phyloP scores from a whole-genome alignment of 2,329 filamentous ascomycete species.

The Pseudogymnoascus sp. region DNA sequence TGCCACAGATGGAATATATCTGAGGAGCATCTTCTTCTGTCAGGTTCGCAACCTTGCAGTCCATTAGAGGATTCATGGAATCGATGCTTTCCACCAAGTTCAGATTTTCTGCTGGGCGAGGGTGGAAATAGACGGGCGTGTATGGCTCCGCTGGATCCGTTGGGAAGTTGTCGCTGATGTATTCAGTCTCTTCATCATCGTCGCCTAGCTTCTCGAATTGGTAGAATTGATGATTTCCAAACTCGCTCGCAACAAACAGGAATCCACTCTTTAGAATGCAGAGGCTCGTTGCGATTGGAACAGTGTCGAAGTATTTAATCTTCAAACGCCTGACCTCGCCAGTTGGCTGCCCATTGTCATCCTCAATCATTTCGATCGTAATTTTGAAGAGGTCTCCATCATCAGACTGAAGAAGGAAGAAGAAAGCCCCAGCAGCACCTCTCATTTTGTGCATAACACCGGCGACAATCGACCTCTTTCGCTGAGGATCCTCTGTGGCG shows the following conservation, averaged over 20 bases:
- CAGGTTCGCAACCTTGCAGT: slow-evolving; percentile 86
- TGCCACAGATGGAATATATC: slow-evolving; percentile 88
- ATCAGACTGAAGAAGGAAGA: slow-evolving; percentile 91
- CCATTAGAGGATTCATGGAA: slow-evolving; percentile 84
- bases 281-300: slow-evolving; percentile 79
- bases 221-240: slow-evolving; percentile 90
- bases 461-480: slow-evolving; percentile 79
- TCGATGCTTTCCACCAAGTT: slow-evolving; percentile 78
- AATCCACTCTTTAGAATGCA: slow-evolving; percentile 95
- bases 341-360: slow-evolving; percentile 69
- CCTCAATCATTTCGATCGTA: slow-evolving; percentile 83
- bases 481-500: slow-evolving; percentile 82
- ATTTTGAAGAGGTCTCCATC: slow-evolving; percentile 99
- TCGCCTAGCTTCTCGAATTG: slow-evolving; percentile 97
- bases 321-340: slow-evolving; percentile 77
- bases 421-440: slow-evolving; percentile 76
- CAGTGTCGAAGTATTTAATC: slow-evolving; percentile 97
- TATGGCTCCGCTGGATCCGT: slow-evolving; percentile 67
- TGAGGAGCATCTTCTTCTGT: slow-evolving; percentile 91
- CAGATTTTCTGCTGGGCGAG: slow-evolving; percentile 72
- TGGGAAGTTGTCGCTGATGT: slow-evolving; percentile 74
- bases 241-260: slow-evolving; percentile 85
- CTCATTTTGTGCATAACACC: slow-evolving; percentile 98
- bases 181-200: slow-evolving; percentile 85
- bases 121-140: slow-evolving; percentile 77